Evolutionary conservation across 225 moss, liverwort and hornwort species (phyloP).

Genomic region (Straminergon stramineum): DNA sequence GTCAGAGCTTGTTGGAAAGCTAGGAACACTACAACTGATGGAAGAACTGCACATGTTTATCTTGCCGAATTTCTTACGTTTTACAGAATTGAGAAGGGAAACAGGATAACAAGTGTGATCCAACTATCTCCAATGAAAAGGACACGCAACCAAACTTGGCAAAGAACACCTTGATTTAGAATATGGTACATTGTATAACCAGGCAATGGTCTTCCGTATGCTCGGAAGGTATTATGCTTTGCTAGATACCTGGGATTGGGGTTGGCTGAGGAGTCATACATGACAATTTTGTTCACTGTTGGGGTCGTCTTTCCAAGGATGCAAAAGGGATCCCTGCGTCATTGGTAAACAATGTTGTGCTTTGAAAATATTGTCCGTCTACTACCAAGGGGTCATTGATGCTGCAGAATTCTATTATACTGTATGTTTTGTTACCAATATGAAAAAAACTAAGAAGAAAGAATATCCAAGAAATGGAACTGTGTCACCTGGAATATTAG

Average conservation of each 20-base stretch:
- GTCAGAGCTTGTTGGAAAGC: not conserved
- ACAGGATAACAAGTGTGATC: not conserved
- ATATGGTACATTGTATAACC: conserved; percentile 1
- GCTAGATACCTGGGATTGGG: not conserved
- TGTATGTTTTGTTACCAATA: not conserved
- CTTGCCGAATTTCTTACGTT: not conserved
- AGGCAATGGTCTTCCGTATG: not conserved
- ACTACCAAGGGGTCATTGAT: not conserved
- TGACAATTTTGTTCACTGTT: not conserved
- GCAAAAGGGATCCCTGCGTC: not conserved
- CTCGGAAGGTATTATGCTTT: not conserved
- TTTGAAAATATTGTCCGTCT: not conserved
- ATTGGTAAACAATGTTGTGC: no score
- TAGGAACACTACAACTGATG: not conserved
- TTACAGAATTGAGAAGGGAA: not conserved
- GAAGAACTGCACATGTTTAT: not conserved
- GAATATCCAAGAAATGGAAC: not conserved
- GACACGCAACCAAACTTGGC: not conserved
- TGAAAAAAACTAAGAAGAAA: not conserved
- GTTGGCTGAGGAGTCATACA: not conserved
- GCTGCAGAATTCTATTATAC: not conserved
- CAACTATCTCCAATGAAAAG: not conserved
- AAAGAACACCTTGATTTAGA: not conserved
- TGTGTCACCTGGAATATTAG: not conserved
- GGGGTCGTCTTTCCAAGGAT: not conserved